phyloP scores from a whole-genome alignment of 805 yeast genomes.

The Starmera caribaea region DNA sequence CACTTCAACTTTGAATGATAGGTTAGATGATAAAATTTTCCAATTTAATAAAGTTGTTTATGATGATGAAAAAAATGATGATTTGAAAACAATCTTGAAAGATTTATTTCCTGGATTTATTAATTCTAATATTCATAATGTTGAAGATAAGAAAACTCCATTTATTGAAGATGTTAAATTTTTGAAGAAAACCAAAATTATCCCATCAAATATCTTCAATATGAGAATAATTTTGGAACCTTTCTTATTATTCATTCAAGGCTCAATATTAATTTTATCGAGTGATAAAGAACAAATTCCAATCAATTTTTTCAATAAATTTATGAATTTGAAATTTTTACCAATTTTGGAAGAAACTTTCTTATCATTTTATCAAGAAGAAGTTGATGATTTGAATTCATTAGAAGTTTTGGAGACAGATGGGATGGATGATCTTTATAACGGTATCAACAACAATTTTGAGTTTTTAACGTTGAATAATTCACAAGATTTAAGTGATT shows the following conservation, averaged over 20 bases:
- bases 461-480: not conserved
- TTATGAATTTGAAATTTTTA: conserved; percentile 56
- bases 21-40: conserved; percentile 13
- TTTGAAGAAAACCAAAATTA: conserved; percentile 52
- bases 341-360: conserved; percentile 54
- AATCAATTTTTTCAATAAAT: conserved; percentile 44
- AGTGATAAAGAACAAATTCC: conserved; percentile 20
- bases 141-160: conserved; percentile 24
- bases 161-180: conserved; percentile 54
- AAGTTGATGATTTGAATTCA: conserved; percentile 30
- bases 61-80: conserved; percentile 26
- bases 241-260: conserved; percentile 57
- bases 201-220: conserved; percentile 64
- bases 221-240: conserved; percentile 74
- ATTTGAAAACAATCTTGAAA: conserved; percentile 37
- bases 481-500: not conserved
- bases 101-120: conserved; percentile 66
- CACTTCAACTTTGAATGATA: too few species aligned
- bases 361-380: conserved; percentile 38
- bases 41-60: conserved; percentile 27
- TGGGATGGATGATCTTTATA: too few species aligned
- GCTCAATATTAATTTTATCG: conserved; percentile 36
- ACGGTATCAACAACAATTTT: not conserved
- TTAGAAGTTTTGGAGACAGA: conserved; percentile 20
- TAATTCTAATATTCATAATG: conserved; percentile 21